These are phyloP conservation scores for Colletotrichum salicis DNA, from an alignment of 2,329 filamentous ascomycete species.

Conservation along the genomic window DNA sequence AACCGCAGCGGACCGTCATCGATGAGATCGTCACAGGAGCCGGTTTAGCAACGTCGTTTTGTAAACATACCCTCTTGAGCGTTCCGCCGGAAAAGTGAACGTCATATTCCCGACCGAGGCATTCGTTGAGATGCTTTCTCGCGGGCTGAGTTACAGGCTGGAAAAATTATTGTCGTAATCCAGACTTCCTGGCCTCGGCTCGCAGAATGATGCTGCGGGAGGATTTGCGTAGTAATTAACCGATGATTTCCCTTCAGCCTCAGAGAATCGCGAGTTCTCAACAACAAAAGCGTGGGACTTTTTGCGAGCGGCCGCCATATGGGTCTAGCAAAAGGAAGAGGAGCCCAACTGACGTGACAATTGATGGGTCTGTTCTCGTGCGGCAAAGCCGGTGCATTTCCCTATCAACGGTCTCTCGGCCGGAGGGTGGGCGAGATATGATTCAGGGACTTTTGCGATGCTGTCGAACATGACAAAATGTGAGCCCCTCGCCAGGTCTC, in stretches of 20 bases:
- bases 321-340: background rate
- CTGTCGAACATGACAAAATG: conserved; percentile 25
- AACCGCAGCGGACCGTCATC: background rate
- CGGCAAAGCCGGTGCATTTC: conserved; percentile 27
- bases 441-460: conserved; percentile 30
- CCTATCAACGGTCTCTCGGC: conserved; percentile 19
- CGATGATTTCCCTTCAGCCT: background rate
- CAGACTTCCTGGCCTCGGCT: conserved; percentile 11
- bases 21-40: background rate
- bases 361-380: conserved; percentile 18
- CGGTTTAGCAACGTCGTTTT: background rate
- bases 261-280: background rate
- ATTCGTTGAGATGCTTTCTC: background rate
- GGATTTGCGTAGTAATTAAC: background rate
- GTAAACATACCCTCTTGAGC: background rate
- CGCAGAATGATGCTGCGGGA: background rate
- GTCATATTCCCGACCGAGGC: background rate
- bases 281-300: background rate
- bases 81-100: background rate
- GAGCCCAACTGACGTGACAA: conserved; percentile 22
- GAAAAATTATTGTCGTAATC: background rate
- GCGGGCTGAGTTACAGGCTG: background rate
- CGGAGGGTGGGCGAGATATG: conserved; percentile 23
- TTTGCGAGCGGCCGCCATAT: conserved; percentile 25
- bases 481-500: conserved; percentile 20